A percentile compares a stretch with the other conserved stretches of the same genome.
Conservation (phyloP, 345 rosid genomes). For the Trapa bicornis region DNA sequence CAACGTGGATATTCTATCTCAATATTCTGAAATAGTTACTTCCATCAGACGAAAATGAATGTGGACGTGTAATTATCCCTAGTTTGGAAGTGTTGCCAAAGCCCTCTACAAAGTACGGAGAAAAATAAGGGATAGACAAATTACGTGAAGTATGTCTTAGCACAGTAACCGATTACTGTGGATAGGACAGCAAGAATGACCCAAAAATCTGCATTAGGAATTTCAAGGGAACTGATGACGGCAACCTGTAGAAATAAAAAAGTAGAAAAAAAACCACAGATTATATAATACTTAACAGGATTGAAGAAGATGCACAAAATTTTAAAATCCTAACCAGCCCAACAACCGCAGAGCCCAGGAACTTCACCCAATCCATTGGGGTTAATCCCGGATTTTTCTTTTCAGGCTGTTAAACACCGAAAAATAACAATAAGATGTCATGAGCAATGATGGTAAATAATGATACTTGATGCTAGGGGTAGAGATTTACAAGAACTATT, state of each 20-base stretch:
- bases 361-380: conserved; percentile 98
- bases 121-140: conserved; percentile 16
- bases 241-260: conserved; percentile 42
- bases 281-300: not conserved
- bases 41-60: not conserved
- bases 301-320: not conserved
- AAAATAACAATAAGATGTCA: conserved; percentile 12
- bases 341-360: conserved; percentile 69
- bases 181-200: conserved; percentile 77
- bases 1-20: too few relatives aligned
- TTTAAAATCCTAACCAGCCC: conserved; percentile 61
- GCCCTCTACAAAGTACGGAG: not conserved
- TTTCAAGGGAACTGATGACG: conserved; percentile 58
- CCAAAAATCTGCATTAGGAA: conserved; percentile 77
- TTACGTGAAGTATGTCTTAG: conserved; percentile 96
- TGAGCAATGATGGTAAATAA: conserved; percentile 4
- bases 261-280: not conserved
- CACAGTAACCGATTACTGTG: conserved; percentile 87
- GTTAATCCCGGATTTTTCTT: conserved; percentile 95
- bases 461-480: not conserved
- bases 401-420: conserved; percentile 58
- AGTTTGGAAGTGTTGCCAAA: not conserved
- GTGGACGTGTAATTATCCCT: not conserved
- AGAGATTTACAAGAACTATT: conserved; percentile 75
- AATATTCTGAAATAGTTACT: too few relatives aligned